Percentiles rank a stretch among this genome's conserved stretches.
phyloP scores from a whole-genome alignment of 2,329 filamentous ascomycete genomes.

The Ascochyta pisi region DNA sequence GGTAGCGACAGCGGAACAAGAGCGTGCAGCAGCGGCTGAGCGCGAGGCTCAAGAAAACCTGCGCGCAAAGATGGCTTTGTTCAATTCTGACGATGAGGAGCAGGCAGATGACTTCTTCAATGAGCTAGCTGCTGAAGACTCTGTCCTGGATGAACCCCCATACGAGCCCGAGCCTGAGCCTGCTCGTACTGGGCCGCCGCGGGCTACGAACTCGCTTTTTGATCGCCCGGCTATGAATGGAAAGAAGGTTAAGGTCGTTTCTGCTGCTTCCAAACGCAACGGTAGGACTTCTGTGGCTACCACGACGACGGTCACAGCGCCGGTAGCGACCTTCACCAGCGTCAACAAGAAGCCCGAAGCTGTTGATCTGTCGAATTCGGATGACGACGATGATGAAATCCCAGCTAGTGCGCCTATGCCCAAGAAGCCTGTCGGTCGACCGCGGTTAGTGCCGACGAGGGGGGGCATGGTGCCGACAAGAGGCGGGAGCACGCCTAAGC shows the following conservation, averaged over 20 bases:
- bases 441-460: conserved; percentile 21
- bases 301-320: conserved; percentile 19
- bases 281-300: conserved; percentile 16
- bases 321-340: conserved; percentile 26
- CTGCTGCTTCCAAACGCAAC: conserved; percentile 30
- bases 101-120: conserved; percentile 39
- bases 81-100: conserved; percentile 38
- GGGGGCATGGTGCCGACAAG: conserved; percentile 30
- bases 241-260: conserved; percentile 48
- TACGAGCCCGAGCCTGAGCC: neutral
- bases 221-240: conserved; percentile 36
- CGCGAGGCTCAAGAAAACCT: conserved; percentile 45
- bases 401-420: conserved; percentile 36
- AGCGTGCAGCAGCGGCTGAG: conserved; percentile 30
- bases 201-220: conserved; percentile 38
- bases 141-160: conserved; percentile 8
- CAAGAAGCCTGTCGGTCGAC: conserved; percentile 30
- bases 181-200: conserved; percentile 22
- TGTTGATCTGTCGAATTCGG: conserved; percentile 35
- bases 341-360: conserved; percentile 25
- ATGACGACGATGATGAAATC: conserved; percentile 42
- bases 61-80: conserved; percentile 43
- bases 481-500: conserved; percentile 28
- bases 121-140: conserved; percentile 30
- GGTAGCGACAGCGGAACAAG: conserved; percentile 15